Evolutionary conservation across 1,284 basidiomycete species (phyloP).

Genomic region (Marasmius sp.): DNA sequence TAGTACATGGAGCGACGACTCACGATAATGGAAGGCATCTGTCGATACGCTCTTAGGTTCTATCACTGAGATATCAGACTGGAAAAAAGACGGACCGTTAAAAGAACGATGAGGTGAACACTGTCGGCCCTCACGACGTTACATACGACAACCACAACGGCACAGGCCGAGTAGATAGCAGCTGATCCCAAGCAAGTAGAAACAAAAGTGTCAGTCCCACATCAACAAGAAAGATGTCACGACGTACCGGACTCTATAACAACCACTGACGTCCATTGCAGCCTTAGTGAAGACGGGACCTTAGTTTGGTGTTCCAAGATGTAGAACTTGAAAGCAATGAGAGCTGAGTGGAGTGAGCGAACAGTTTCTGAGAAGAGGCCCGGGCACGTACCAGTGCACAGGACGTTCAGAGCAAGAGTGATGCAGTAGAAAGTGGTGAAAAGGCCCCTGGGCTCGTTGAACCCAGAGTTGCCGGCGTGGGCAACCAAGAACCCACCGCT

Average conservation of each 20-base stretch:
- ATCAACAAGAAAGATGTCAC: not conserved
- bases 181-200: not conserved
- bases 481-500: slow-evolving; percentile 4
- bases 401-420: slow-evolving; percentile 8
- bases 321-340: slow-evolving; percentile 9
- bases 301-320: slow-evolving; percentile 1
- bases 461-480: not conserved
- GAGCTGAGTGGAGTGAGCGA: not conserved
- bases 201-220: not conserved
- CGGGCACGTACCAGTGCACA: slow-evolving; percentile 8
- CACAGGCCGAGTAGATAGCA: slow-evolving; percentile 7
- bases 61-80: too few relatives aligned
- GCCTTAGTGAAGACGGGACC: not conserved
- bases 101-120: too few relatives aligned
- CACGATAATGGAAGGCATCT: too few relatives aligned
- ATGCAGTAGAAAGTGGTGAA: slow-evolving; percentile 8
- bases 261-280: slow-evolving; percentile 5
- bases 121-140: slow-evolving; percentile 2
- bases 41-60: too few relatives aligned
- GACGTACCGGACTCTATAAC: slow-evolving; percentile 10
- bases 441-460: slow-evolving; percentile 5
- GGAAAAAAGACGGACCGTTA: too few relatives aligned
- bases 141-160: slow-evolving; percentile 6
- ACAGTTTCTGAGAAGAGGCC: too few relatives aligned
- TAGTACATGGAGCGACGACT: too few relatives aligned